These are phyloP conservation scores for Jasminum sambac DNA, from an alignment of 257 asterid species.

Conservation along the genomic window DNA sequence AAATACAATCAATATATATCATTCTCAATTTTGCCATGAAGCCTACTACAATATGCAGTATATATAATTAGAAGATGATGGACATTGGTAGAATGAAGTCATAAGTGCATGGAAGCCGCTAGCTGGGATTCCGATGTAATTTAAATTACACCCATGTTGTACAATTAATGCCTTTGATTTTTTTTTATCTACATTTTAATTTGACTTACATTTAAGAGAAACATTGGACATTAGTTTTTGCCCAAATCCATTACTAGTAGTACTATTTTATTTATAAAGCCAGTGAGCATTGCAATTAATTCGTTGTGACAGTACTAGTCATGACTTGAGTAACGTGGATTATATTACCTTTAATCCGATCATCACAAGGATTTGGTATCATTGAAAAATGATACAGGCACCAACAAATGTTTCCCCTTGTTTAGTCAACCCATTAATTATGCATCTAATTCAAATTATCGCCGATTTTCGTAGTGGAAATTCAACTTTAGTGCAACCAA, in stretches of 20 bases:
- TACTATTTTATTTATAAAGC: not conserved
- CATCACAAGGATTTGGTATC: not conserved
- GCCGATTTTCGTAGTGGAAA: not conserved
- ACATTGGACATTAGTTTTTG: too few relatives aligned
- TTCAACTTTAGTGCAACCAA: not conserved
- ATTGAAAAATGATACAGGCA: not conserved
- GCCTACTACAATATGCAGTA: too few relatives aligned
- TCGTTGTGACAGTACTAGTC: not conserved
- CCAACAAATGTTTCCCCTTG: constrained; percentile 12
- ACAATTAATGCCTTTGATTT: not conserved
- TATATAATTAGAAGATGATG: constrained; percentile 9
- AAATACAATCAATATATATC: too few relatives aligned
- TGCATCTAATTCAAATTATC: not conserved
- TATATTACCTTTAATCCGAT: not conserved
- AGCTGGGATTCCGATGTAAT: constrained; percentile 15
- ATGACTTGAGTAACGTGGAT: not conserved
- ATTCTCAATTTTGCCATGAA: not conserved
- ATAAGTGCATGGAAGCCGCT: not conserved
- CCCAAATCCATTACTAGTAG: too few relatives aligned
- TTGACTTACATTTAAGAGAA: too few relatives aligned
- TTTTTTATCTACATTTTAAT: not conserved
- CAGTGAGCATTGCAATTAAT: not conserved
- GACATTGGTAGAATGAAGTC: constrained; percentile 9
- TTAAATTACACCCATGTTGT: constrained; percentile 9
- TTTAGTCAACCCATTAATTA: constrained; percentile 15